Conservation (phyloP, 441 rosid species). For the Manihot esculenta region DNA sequence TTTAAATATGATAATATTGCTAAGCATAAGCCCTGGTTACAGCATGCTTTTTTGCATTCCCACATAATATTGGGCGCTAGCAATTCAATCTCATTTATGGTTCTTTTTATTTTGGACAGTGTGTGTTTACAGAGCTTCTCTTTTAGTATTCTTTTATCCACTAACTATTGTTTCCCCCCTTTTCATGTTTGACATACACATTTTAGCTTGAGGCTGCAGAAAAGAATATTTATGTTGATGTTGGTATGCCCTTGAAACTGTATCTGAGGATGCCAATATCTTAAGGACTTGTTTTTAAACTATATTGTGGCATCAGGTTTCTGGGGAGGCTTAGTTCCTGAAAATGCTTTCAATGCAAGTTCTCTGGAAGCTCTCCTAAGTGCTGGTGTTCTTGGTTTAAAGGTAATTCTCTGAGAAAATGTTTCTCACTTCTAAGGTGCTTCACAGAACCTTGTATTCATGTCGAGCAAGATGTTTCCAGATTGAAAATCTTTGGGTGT, state of each 20-base stretch:
- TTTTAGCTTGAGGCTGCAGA: slow-evolving; percentile 70
- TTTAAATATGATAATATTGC: slow-evolving; percentile 1
- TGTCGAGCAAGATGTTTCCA: neutral
- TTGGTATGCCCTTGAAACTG: slow-evolving; percentile 55
- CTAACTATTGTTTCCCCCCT: neutral
- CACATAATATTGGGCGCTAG: neutral
- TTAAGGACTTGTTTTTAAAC: slow-evolving; percentile 12
- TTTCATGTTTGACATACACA: slow-evolving; percentile 19
- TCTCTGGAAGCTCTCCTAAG: slow-evolving; percentile 68
- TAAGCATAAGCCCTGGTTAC: neutral
- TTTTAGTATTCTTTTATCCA: neutral
- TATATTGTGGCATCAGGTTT: slow-evolving; percentile 54
- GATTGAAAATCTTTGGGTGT: slow-evolving; percentile 2
- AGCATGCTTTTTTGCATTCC: neutral
- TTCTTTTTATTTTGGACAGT: neutral
- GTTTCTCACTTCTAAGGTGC: neutral
- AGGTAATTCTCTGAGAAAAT: slow-evolving; percentile 44
- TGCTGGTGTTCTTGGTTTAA: slow-evolving; percentile 93
- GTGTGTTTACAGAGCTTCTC: neutral
- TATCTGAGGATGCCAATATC: slow-evolving; percentile 19
- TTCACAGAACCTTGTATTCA: neutral
- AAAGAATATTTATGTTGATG: slow-evolving; percentile 74
- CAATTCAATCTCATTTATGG: neutral
- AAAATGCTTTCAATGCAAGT: slow-evolving; percentile 71
- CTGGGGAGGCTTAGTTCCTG: slow-evolving; percentile 99